Percentiles rank a stretch among this genome's conserved stretches.
These are phyloP conservation scores for Forsythia viridissima DNA, from an alignment of 257 asterid genomes.

Conservation along the genomic window DNA sequence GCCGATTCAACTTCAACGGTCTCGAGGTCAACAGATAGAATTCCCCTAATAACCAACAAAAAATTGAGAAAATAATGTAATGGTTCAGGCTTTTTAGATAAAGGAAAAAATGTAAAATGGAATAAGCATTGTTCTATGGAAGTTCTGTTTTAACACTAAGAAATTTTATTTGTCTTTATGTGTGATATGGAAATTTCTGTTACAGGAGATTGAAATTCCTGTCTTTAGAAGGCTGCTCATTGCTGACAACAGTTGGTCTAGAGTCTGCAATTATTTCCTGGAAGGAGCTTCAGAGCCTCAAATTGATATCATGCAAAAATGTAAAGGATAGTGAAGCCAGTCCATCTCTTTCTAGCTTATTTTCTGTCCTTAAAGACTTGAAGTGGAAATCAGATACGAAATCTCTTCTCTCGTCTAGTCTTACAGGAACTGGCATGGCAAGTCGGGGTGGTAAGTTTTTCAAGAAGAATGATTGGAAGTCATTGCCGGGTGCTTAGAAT, in stretches of 20 bases:
- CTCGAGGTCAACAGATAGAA: neutral
- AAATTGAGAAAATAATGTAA: neutral
- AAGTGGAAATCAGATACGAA: conserved; percentile 71
- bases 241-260: conserved; percentile 60
- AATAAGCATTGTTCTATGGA: neutral
- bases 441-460: conserved; percentile 57
- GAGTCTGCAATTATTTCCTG: conserved; percentile 55
- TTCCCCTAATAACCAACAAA: neutral
- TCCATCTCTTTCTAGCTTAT: conserved; percentile 5
- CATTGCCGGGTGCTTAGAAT: conserved; percentile 44
- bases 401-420: conserved; percentile 46
- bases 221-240: conserved; percentile 67
- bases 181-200: neutral
- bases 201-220: conserved; percentile 59
- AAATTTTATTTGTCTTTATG: conserved; percentile 4
- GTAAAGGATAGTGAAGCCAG: conserved; percentile 59
- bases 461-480: conserved; percentile 69
- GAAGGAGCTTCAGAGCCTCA: conserved; percentile 62
- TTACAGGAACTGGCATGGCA: conserved; percentile 60
- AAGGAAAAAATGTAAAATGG: neutral
- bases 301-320: conserved; percentile 58
- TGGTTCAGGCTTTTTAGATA: neutral
- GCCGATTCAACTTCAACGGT: neutral
- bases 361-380: conserved; percentile 54
- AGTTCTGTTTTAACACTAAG: neutral